Percentiles rank a stretch among this genome's conserved stretches.
These are phyloP conservation scores for Solanum chacoense DNA, from an alignment of 305 asterid species.

Conservation along the genomic window DNA sequence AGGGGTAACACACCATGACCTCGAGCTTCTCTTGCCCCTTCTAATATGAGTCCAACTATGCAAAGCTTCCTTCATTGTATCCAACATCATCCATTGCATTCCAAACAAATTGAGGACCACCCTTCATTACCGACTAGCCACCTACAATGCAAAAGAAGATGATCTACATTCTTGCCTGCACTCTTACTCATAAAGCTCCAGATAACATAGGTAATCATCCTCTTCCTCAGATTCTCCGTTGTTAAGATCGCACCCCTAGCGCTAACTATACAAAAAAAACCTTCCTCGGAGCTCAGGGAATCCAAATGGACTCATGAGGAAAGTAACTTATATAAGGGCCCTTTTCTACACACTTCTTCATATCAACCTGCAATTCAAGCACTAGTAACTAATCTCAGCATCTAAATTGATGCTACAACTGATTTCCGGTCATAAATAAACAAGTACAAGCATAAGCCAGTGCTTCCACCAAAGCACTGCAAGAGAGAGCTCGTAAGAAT, in stretches of 20 bases:
- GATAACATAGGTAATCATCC: not conserved
- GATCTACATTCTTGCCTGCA: not conserved
- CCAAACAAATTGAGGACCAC: not conserved
- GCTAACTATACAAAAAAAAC: not conserved
- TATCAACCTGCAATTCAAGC: not conserved
- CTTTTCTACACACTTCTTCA: not conserved
- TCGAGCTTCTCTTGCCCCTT: not conserved
- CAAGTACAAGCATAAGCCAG: not conserved
- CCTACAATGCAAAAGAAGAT: not conserved
- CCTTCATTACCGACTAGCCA: not conserved
- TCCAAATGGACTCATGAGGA: not conserved
- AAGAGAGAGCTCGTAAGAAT: not conserved
- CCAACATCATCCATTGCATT: not conserved
- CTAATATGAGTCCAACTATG: not conserved
- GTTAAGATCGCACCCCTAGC: not conserved
- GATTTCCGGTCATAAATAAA: not conserved
- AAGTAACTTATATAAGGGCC: not conserved
- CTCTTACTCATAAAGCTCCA: not conserved
- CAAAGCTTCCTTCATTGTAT: not conserved
- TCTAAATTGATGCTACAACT: not conserved
- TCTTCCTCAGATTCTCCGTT: not conserved
- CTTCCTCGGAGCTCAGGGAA: not conserved
- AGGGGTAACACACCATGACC: not conserved
- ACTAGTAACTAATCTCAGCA: not conserved
- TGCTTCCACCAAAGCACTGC: not conserved